These are phyloP conservation scores for Diaporthe humulicola DNA, from an alignment of 2,329 filamentous ascomycete genomes.

Conservation along the genomic window DNA sequence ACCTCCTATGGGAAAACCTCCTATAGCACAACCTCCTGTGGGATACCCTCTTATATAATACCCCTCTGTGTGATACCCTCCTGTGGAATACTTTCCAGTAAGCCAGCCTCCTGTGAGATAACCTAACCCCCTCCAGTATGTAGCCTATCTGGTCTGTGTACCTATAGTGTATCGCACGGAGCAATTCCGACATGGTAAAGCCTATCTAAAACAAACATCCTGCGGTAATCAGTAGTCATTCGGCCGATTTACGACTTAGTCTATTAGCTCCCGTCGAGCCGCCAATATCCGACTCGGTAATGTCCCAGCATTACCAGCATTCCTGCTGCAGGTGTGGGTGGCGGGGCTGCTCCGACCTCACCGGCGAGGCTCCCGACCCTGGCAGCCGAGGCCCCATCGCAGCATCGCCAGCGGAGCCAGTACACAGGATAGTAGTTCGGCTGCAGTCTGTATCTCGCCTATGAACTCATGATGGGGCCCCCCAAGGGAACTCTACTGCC, in stretches of 20 bases:
- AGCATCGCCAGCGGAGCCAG: background rate
- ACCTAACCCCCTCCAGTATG: background rate
- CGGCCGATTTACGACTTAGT: conserved; percentile 1
- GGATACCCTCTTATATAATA: no score
- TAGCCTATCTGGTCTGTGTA: no score
- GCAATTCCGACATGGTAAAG: background rate
- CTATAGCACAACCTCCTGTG: no score
- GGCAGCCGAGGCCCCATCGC: background rate
- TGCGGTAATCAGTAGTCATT: background rate
- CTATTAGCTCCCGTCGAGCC: conserved; percentile 7
- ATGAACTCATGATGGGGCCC: background rate
- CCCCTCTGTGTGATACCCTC: no score
- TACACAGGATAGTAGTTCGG: background rate
- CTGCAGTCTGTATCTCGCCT: background rate
- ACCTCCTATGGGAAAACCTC: no score
- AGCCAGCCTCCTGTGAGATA: no score
- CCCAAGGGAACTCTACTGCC: background rate
- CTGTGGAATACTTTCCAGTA: no score
- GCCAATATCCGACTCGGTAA: conserved; percentile 8
- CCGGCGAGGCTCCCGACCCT: background rate
- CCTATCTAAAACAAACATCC: conserved; percentile 1
- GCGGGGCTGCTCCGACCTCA: background rate
- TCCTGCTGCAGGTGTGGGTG: background rate
- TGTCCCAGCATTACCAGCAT: background rate
- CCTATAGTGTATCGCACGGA: background rate